Base-by-base conservation (phyloP, 2,329 filamentous ascomycete genomes). In the Colletotrichum paranaense region DNA sequence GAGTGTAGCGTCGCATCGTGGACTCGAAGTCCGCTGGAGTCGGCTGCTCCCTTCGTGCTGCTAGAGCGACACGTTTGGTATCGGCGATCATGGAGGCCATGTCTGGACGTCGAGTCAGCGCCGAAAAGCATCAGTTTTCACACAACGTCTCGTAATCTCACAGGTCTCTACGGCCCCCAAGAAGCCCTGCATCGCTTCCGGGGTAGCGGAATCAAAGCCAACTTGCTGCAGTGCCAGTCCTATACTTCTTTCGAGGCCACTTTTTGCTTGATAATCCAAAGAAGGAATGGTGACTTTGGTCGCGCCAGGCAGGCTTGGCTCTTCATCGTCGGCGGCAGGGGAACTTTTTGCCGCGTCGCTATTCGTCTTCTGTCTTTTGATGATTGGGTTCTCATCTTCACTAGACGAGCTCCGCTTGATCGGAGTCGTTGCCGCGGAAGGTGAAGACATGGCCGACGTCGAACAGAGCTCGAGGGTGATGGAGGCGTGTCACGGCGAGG, bases 101-200 rank as follows among this genome's bases (percentile, higher is more conserved):
- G 74, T 90, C 89, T 91, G 74, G 14, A 62, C 8, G 19, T 24
- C 52, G 62, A 68, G 74, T 79, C 75, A 81, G 78, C 76, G 58
- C 28, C 19, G 16, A 53, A 4, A 19, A 79, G n/a, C 73, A 38
- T 9, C 19, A 35, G 22, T 2, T n/a, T 64, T 63, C 35, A 8
- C 28, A 46, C n/a, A 24, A 4, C 56, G 32, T 24, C 16, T 42
- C 16, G 56, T 16, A 62, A 30, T 79, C 89, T 73, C 79, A 92
- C 91, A 92, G 5, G 85, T 85, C 77, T 92, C 90, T 1, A 88
- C 87, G 76, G 87, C 83, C 24, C 82, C 80, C 4, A 88, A 86
- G 56, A 92, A 89, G 75, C 87, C 87, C 78, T 92, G 90, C 76
- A 92, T 80, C 1, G 90, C 90, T 66, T 90, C 88, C 8, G 85